Evolutionary conservation across 805 yeast genomes (phyloP).

Genomic region (Lipomyces chichibuensis): DNA sequence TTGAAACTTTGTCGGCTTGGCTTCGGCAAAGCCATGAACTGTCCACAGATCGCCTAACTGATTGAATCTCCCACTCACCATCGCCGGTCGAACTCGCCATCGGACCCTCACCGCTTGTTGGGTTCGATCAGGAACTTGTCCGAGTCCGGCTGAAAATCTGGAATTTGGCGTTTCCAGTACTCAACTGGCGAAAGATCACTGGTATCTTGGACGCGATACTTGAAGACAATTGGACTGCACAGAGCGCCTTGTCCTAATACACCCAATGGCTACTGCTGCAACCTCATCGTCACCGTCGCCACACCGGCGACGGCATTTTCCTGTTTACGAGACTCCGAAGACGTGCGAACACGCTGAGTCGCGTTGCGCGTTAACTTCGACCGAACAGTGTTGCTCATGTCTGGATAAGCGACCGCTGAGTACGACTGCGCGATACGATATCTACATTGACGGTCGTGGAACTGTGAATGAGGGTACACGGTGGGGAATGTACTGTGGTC

Average conservation of each 20-base stretch:
- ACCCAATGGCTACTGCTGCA: neutral
- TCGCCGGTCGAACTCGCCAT: too few relatives aligned
- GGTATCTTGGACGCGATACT: too few relatives aligned
- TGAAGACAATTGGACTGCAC: neutral
- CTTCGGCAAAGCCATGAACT: too few relatives aligned
- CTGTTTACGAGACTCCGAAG: conserved; percentile 10
- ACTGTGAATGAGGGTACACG: conserved; percentile 27
- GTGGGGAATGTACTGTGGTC: conserved; percentile 29
- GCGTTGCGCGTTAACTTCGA: conserved; percentile 14
- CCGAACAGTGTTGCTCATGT: conserved; percentile 20
- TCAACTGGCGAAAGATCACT: neutral
- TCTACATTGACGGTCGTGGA: conserved; percentile 32
- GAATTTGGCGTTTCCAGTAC: neutral
- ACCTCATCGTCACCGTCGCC: neutral
- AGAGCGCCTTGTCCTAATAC: neutral
- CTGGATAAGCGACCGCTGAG: conserved; percentile 22
- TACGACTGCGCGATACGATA: conserved; percentile 13
- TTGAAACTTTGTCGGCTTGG: too few relatives aligned
- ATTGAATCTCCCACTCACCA: too few relatives aligned
- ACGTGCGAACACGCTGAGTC: conserved; percentile 18
- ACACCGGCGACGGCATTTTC: neutral
- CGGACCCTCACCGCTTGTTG: neutral
- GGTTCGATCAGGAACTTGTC: neutral
- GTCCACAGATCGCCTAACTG: too few relatives aligned
- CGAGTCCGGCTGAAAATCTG: neutral